Conservation (phyloP, 805 yeast genomes). For the Monosporozyma aerobia region DNA sequence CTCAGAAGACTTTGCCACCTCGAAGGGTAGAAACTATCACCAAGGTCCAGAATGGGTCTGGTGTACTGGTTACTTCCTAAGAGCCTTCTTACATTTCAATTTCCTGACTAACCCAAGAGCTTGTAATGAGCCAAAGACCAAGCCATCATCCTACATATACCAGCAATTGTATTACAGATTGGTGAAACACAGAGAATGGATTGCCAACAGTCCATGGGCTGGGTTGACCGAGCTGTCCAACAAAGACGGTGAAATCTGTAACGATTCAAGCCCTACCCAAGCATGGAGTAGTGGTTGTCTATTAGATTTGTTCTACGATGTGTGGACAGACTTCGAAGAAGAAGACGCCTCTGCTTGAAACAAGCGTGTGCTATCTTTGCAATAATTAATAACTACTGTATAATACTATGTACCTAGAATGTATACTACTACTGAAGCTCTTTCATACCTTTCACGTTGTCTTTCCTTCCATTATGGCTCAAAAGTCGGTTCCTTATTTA, state of each 20-base stretch:
- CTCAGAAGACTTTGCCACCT: constrained; percentile 76
- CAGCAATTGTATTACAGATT: constrained; percentile 55
- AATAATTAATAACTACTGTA: background rate
- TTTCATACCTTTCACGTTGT: background rate
- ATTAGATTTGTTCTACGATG: constrained; percentile 67
- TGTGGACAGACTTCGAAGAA: constrained; percentile 30
- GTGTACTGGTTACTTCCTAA: constrained; percentile 77
- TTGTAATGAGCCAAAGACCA: constrained; percentile 21
- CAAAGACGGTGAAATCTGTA: constrained; percentile 71
- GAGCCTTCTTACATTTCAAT: constrained; percentile 61
- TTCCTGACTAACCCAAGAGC: constrained; percentile 31
- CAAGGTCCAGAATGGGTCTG: constrained; percentile 99
- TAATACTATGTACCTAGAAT: background rate
- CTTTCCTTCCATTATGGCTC: background rate
- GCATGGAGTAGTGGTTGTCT: constrained; percentile 93
- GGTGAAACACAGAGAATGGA: constrained; percentile 58
- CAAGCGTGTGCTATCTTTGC: background rate
- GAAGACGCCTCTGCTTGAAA: background rate
- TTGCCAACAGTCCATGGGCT: constrained; percentile 76
- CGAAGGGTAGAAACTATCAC: constrained; percentile 94
- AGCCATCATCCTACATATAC: constrained; percentile 44
- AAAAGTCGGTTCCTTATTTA: background rate
- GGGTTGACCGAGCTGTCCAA: constrained; percentile 90
- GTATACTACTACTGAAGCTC: background rate
- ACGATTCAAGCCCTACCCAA: constrained; percentile 89